These are phyloP conservation scores for Apiosordaria backusii DNA, from an alignment of 495 filamentous ascomycete species.

Conservation along the genomic window DNA sequence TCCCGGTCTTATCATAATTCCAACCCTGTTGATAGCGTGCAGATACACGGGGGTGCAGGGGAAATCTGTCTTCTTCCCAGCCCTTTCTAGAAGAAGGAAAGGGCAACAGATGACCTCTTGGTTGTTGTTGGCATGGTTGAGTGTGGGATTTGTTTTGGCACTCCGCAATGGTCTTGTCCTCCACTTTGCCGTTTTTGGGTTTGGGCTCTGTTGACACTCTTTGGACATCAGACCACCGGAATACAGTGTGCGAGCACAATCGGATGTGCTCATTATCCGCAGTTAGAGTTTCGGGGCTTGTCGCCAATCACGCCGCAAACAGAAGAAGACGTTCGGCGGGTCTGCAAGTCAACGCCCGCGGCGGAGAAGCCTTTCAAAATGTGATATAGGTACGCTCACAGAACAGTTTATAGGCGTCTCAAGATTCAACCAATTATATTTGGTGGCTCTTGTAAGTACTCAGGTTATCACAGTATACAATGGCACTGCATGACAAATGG, in stretches of 20 bases:
- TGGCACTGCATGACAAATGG: no score
- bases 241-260: background rate
- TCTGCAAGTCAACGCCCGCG: no score
- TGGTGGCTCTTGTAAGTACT: no score
- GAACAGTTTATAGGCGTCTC: no score
- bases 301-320: no score
- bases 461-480: no score
- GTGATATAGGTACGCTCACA: no score
- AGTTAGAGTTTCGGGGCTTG: no score
- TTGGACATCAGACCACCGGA: background rate
- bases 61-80: background rate
- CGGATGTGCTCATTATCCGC: background rate
- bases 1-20: background rate
- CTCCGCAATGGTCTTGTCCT: background rate
- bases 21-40: background rate
- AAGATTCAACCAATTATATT: no score
- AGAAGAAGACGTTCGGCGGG: no score
- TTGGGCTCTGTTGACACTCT: background rate
- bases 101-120: background rate
- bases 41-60: background rate
- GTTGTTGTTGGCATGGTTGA: background rate
- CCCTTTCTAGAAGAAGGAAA: background rate
- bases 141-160: background rate
- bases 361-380: no score
- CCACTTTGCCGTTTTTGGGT: background rate